phyloP scores from a whole-genome alignment of 202 grass and related monocot genomes.

The Setaria italica region DNA sequence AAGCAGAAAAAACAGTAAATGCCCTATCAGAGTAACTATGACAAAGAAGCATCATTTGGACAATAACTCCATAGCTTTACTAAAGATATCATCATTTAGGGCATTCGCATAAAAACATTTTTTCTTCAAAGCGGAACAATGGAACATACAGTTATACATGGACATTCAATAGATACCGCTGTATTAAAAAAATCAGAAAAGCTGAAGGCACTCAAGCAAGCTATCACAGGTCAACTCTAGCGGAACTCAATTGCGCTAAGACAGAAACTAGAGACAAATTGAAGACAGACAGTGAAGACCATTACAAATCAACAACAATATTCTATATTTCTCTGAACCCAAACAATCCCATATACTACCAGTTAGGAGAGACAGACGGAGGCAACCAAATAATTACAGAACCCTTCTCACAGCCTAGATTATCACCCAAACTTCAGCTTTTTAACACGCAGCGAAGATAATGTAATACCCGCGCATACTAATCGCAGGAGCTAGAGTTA shows the following conservation, averaged over 20 bases:
- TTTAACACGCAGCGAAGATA: background rate
- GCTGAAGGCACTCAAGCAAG: background rate
- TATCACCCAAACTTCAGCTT: constrained; percentile 12
- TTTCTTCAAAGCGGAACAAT: background rate
- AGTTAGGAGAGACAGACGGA: background rate
- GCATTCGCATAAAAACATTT: constrained; percentile 6
- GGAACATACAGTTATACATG: background rate
- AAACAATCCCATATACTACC: background rate
- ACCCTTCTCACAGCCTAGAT: background rate
- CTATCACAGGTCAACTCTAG: background rate
- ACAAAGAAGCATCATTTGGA: constrained; percentile 66
- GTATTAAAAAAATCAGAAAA: background rate
- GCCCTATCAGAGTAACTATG: constrained; percentile 84
- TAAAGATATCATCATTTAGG: constrained; percentile 58
- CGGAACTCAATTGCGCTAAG: background rate
- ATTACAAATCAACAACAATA: background rate
- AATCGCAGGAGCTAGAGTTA: background rate
- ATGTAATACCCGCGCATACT: background rate
- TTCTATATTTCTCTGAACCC: background rate
- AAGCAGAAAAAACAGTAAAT: constrained; percentile 39
- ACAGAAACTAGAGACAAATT: background rate
- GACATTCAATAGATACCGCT: background rate
- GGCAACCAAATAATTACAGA: background rate
- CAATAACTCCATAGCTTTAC: constrained; percentile 56
- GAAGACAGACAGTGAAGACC: background rate